Evolutionary conservation across 2,329 filamentous ascomycete species (phyloP).

Genomic region (Ophiostoma pallidulum): DNA sequence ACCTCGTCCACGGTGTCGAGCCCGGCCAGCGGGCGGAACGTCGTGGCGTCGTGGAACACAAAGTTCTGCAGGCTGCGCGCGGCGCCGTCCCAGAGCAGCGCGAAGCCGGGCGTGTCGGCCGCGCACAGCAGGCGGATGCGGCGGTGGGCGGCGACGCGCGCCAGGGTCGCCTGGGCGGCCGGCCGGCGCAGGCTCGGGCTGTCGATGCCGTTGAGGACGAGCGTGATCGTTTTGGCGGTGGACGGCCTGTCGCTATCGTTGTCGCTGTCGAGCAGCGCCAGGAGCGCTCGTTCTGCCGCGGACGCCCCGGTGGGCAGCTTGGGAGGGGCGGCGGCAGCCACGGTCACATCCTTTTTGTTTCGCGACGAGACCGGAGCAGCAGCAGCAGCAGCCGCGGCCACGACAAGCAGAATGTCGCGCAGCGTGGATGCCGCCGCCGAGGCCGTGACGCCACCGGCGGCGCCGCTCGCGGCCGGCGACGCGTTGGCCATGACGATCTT

Average conservation of each 20-base stretch:
- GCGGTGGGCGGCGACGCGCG: conserved; percentile 65
- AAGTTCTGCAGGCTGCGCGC: conserved; percentile 65
- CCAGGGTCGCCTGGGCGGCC: conserved; percentile 60
- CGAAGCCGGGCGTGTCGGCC: conserved; percentile 78
- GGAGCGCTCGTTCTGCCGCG: conserved; percentile 58
- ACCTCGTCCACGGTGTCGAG: conserved; percentile 82
- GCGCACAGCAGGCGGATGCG: conserved; percentile 67
- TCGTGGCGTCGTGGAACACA: conserved; percentile 88
- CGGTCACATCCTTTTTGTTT: background rate
- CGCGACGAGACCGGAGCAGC: conserved; percentile 17
- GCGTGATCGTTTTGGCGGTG: conserved; percentile 42
- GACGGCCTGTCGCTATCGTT: too few species aligned
- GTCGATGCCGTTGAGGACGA: conserved; percentile 84
- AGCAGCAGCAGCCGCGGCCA: conserved; percentile 59
- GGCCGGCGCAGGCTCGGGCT: conserved; percentile 64
- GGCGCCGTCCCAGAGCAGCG: conserved; percentile 80
- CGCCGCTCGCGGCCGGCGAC: conserved; percentile 37
- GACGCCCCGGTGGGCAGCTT: conserved; percentile 51
- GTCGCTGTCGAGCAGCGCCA: conserved; percentile 47
- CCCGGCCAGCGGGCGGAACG: conserved; percentile 60
- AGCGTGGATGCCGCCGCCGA: conserved; percentile 36
- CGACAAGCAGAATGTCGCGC: conserved; percentile 58
- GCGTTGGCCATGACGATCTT: conserved; percentile 82
- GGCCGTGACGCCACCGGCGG: background rate
- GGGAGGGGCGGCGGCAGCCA: conserved; percentile 25